These are phyloP conservation scores for Ceratorhiza oryzae-sativae DNA, from an alignment of 1,284 basidiomycete species.

Conservation along the genomic window DNA sequence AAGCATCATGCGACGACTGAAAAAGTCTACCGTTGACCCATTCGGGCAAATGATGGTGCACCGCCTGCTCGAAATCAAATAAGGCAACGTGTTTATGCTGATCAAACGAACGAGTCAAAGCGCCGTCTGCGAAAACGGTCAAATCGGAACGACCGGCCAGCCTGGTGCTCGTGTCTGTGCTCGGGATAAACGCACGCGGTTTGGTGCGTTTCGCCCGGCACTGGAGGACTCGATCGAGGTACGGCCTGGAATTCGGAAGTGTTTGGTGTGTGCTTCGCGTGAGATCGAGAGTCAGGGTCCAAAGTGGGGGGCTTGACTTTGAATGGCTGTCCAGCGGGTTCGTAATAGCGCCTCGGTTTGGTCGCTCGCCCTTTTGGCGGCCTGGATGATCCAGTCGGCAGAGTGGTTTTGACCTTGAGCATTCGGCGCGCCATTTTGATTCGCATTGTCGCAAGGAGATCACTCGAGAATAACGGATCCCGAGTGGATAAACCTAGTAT, in stretches of 20 bases:
- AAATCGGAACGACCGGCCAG: not conserved
- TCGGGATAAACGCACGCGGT: not conserved
- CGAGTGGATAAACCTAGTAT: conserved; percentile 45
- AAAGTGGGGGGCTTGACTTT: not conserved
- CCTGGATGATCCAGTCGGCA: conserved; percentile 42
- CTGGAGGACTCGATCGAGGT: conserved; percentile 44
- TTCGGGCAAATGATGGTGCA: not conserved
- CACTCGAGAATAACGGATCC: conserved; percentile 46
- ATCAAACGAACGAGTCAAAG: not conserved
- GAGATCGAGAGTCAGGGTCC: not conserved
- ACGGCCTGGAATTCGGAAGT: conserved; percentile 47
- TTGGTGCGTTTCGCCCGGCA: not conserved
- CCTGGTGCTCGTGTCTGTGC: not conserved
- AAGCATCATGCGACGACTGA: not conserved
- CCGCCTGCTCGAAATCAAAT: conserved; percentile 24
- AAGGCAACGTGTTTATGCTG: not conserved
- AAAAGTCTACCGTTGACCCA: not conserved
- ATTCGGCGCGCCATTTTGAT: conserved; percentile 53
- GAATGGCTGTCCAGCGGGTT: conserved; percentile 48
- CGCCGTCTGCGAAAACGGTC: not conserved
- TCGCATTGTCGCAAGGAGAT: conserved; percentile 50
- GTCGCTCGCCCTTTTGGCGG: conserved; percentile 42
- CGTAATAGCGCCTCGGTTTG: conserved; percentile 45
- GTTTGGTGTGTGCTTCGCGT: conserved; percentile 49
- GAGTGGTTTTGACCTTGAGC: conserved; percentile 50